Percentiles rank a stretch among this genome's conserved stretches.
phyloP scores from a whole-genome alignment of 805 yeast species.

The Nakazawaea laoshanensis region DNA sequence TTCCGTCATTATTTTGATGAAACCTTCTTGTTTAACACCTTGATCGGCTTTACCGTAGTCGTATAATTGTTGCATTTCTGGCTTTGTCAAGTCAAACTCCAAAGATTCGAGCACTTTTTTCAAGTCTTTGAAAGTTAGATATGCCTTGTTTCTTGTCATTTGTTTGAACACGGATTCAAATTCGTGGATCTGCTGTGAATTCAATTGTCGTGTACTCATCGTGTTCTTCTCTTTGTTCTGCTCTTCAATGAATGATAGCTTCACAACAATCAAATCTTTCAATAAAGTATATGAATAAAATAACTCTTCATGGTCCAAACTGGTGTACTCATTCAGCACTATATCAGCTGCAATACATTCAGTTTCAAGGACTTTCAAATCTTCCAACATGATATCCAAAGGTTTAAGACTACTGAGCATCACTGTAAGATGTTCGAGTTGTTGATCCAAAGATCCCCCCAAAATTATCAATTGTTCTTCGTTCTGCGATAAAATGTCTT shows the following conservation, averaged over 20 bases:
- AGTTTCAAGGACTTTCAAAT: constrained; percentile 18
- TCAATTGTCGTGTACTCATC: constrained; percentile 23
- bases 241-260: constrained; percentile 31
- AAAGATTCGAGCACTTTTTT: constrained; percentile 31
- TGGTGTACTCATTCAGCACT: constrained; percentile 13
- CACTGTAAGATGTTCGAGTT: constrained; percentile 24
- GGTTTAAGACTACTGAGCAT: constrained; percentile 27
- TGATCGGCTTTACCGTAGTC: constrained; percentile 17
- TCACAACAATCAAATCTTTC: constrained; percentile 27
- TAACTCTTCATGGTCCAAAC: constrained; percentile 26
- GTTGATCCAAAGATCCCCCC: constrained; percentile 28
- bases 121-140: constrained; percentile 32
- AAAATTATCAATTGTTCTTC: constrained; percentile 19
- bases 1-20: constrained; percentile 16
- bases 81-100: constrained; percentile 26
- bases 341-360: constrained; percentile 24
- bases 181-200: constrained; percentile 30
- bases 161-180: constrained; percentile 35
- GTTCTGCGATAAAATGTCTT: constrained; percentile 17
- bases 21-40: constrained; percentile 20
- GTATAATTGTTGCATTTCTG: constrained; percentile 29
- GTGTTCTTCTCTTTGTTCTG: constrained; percentile 22
- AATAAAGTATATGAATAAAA: constrained; percentile 27
- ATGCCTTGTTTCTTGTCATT: constrained; percentile 25
- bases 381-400: constrained; percentile 19